These are phyloP conservation scores for Parastagonospora avenae DNA, from an alignment of 2,329 filamentous ascomycete species.

Conservation along the genomic window DNA sequence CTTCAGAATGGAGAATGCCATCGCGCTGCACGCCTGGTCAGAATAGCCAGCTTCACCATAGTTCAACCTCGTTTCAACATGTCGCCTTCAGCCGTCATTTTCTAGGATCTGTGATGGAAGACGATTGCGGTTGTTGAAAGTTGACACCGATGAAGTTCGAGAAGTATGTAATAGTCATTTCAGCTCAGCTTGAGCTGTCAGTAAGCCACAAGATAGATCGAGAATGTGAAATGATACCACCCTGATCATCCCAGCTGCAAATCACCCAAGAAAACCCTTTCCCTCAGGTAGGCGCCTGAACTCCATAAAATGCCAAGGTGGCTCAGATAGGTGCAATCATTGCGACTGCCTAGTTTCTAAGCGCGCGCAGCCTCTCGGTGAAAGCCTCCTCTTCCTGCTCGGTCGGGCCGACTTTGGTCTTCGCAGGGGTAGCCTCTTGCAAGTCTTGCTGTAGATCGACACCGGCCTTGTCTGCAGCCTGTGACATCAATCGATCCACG, in stretches of 20 bases:
- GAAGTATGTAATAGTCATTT: too few relatives aligned
- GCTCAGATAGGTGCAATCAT: background rate
- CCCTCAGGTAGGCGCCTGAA: background rate
- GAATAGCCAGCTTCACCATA: too few relatives aligned
- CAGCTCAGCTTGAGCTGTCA: too few relatives aligned
- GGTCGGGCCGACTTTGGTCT: constrained; percentile 67
- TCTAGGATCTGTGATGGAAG: too few relatives aligned
- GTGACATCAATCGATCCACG: constrained; percentile 81
- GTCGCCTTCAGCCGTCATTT: too few relatives aligned
- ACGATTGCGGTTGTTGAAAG: too few relatives aligned
- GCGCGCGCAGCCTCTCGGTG: constrained; percentile 61
- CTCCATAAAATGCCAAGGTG: background rate
- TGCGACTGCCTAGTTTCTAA: constrained; percentile 49
- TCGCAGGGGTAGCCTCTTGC: constrained; percentile 61
- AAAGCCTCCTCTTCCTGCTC: constrained; percentile 80
- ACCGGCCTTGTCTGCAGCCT: constrained; percentile 86
- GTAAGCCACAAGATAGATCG: too few relatives aligned
- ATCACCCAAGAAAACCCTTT: background rate
- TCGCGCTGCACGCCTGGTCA: too few relatives aligned
- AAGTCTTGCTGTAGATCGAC: constrained; percentile 82
- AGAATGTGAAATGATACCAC: background rate
- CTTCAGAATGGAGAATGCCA: too few relatives aligned
- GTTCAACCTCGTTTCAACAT: too few relatives aligned
- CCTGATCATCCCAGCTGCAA: background rate
- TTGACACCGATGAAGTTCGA: too few relatives aligned